These are phyloP conservation scores for Neurospora sp. DNA, from an alignment of 495 filamentous ascomycete species.

Conservation along the genomic window DNA sequence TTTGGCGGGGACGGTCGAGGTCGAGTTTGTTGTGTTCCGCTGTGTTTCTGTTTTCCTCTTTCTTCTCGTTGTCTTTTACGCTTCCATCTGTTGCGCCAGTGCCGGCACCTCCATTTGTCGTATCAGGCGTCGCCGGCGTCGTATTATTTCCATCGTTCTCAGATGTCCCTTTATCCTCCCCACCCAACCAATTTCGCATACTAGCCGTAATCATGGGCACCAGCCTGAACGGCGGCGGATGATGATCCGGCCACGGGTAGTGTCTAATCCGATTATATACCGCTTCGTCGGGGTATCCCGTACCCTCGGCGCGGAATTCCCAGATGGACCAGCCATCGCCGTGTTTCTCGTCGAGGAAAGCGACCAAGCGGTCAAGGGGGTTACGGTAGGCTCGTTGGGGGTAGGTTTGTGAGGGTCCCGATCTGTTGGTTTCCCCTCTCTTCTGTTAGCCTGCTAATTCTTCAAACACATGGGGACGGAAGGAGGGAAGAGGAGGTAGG, in stretches of 20 bases:
- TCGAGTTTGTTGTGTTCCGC: background rate
- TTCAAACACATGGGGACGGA: background rate
- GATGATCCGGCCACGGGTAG: constrained; percentile 94
- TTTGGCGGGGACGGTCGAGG: background rate
- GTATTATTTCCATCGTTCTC: background rate
- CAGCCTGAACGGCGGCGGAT: constrained; percentile 84
- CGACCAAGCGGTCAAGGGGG: constrained; percentile 72
- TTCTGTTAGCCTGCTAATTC: background rate
- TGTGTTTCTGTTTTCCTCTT: background rate
- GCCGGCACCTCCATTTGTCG: background rate
- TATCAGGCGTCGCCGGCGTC: background rate
- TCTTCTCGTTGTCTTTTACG: constrained; percentile 7
- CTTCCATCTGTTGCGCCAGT: background rate
- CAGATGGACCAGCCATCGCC: constrained; percentile 80
- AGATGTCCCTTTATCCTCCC: constrained; percentile 4
- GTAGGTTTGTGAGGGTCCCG: constrained; percentile 78
- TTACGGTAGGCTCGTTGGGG: constrained; percentile 88
- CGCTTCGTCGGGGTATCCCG: constrained; percentile 84
- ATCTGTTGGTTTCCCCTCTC: constrained; percentile 28
- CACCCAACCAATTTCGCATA: constrained; percentile 76
- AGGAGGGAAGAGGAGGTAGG: background rate
- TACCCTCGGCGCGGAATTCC: constrained; percentile 95
- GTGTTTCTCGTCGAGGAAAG: constrained; percentile 79
- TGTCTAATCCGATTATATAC: constrained; percentile 77
- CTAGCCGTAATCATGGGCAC: constrained; percentile 80